These are phyloP conservation scores for Colletotrichum sp. DNA, from an alignment of 2,329 filamentous ascomycete species.

Conservation along the genomic window DNA sequence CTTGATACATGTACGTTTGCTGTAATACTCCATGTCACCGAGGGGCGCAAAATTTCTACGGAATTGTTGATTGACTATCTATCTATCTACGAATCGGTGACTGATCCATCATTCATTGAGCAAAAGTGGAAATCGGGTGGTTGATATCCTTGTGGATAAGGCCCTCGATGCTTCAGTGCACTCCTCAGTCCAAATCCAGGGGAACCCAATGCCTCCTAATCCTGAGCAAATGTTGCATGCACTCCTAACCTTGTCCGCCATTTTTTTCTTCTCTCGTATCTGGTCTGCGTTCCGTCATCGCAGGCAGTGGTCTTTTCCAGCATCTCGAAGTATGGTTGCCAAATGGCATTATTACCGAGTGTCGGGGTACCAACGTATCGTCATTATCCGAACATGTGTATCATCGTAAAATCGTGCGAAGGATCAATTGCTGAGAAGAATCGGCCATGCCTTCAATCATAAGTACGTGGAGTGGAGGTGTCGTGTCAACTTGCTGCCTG, in stretches of 20 bases:
- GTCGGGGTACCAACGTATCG: background rate
- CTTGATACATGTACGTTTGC: background rate
- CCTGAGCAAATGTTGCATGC: background rate
- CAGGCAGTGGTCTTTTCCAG: background rate
- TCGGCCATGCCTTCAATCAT: background rate
- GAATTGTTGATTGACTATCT: background rate
- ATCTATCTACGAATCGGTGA: background rate
- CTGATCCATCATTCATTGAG: background rate
- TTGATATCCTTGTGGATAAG: background rate
- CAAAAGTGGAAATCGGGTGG: background rate
- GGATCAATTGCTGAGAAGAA: background rate
- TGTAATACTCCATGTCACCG: background rate
- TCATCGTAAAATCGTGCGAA: background rate
- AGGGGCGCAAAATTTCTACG: background rate
- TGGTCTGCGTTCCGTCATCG: background rate
- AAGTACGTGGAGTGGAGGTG: background rate
- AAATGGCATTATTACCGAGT: background rate
- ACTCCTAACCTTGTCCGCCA: background rate
- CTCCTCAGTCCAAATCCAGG: background rate
- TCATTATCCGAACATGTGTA: background rate
- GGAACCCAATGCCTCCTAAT: background rate
- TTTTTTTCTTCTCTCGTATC: background rate
- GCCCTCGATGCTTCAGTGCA: background rate
- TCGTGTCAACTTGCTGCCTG: background rate
- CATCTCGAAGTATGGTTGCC: background rate